Conservation (phyloP, 176 grass and related monocot genomes). For the Elymus sibiricus region DNA sequence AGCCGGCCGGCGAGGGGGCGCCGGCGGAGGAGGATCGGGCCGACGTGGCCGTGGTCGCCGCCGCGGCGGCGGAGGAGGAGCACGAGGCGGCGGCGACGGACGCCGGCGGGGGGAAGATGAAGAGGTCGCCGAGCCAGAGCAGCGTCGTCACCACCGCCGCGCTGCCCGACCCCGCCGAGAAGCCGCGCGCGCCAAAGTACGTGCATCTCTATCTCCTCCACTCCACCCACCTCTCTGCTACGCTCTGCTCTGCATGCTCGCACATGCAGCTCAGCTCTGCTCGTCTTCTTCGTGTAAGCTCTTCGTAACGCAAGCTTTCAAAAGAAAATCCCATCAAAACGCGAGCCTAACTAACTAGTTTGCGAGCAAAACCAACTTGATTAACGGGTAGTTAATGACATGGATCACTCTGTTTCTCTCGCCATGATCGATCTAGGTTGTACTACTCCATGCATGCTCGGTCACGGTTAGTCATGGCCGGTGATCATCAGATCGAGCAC, state of each 20-base stretch:
- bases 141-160: conserved; percentile 40
- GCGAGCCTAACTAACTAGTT: background rate
- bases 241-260: background rate
- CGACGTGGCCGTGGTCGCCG: background rate
- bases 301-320: background rate
- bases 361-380: background rate
- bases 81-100: background rate
- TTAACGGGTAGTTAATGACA: background rate
- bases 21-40: background rate
- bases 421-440: background rate
- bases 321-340: background rate
- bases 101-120: conserved; percentile 29
- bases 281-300: background rate
- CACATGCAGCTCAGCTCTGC: background rate
- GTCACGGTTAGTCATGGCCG: background rate
- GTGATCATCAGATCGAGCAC: background rate
- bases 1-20: conserved; percentile 24
- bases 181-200: conserved; percentile 85
- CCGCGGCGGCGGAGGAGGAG: background rate
- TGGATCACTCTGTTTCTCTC: background rate
- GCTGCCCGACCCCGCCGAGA: conserved; percentile 63
- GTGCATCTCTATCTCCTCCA: background rate
- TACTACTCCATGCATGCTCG: background rate
- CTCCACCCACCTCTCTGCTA: background rate
- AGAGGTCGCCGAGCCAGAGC: conserved; percentile 50